Evolutionary conservation across 306 rosid species (phyloP).

Genomic region (Vigna reflexopilosa): DNA sequence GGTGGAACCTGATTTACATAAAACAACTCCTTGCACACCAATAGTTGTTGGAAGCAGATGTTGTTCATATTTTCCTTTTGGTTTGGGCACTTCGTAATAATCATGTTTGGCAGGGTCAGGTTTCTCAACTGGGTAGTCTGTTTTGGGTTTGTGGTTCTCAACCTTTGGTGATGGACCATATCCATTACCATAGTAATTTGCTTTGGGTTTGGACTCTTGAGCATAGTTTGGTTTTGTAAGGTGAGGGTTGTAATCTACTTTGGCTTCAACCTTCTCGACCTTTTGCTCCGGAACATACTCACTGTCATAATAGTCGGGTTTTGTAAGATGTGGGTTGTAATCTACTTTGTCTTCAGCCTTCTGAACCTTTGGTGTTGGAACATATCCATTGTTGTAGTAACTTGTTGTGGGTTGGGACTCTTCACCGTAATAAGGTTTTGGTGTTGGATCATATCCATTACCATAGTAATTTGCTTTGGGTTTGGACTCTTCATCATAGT

Average conservation of each 20-base stretch:
- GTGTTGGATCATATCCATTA: constrained; percentile 3
- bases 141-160: constrained; percentile 17
- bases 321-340: constrained; percentile 5
- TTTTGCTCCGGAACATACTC: too few relatives aligned
- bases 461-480: neutral
- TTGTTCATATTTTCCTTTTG: constrained; percentile 20
- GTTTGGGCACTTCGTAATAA: constrained; percentile 1
- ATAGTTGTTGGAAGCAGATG: constrained; percentile 36
- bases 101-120: constrained; percentile 19
- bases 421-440: neutral
- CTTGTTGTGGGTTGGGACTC: neutral
- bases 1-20: constrained; percentile 53
- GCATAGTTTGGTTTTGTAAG: neutral
- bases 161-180: constrained; percentile 32
- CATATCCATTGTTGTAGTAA: too few relatives aligned
- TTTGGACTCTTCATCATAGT: neutral
- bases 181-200: neutral
- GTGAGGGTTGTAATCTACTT: neutral
- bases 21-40: constrained; percentile 56
- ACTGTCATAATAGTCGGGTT: neutral
- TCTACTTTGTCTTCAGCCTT: neutral
- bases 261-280: too few relatives aligned
- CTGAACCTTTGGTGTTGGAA: too few relatives aligned
- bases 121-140: neutral
- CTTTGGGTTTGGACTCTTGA: constrained; percentile 6